phyloP scores from a whole-genome alignment of 2,329 filamentous ascomycete genomes.

The Furcasterigmium furcatum region DNA sequence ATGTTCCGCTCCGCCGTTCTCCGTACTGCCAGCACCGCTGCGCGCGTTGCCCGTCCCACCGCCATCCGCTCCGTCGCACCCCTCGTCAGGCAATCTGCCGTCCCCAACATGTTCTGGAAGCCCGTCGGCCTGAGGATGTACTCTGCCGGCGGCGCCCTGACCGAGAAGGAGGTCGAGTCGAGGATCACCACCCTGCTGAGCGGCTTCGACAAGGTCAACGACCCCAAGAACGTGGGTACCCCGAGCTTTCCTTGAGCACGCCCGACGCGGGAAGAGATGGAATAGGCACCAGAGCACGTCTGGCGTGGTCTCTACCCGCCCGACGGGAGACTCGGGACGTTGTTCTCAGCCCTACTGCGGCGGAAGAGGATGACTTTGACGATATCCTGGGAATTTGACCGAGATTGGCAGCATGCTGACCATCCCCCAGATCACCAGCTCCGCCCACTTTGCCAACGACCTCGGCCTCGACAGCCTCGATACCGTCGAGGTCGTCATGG shows the following conservation, averaged over 20 bases:
- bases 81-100: conserved; percentile 45
- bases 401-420: conserved; percentile 4
- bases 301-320: too few relatives aligned
- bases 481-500: conserved; percentile 99
- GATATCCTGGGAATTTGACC: conserved; percentile 1
- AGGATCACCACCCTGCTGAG: conserved; percentile 89
- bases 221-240: conserved; percentile 56
- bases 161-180: conserved; percentile 82
- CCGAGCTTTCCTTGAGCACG: background rate
- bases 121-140: conserved; percentile 78
- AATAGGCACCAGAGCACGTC: too few relatives aligned
- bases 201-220: conserved; percentile 94
- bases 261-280: too few relatives aligned
- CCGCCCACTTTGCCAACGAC: conserved; percentile 93
- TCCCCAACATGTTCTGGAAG: conserved; percentile 56
- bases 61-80: conserved; percentile 54
- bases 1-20: conserved; percentile 92
- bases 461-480: conserved; percentile 96
- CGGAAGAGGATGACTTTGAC: too few relatives aligned
- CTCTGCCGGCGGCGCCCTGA: conserved; percentile 74
- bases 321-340: too few relatives aligned
- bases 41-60: conserved; percentile 45
- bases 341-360: too few relatives aligned
- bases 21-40: conserved; percentile 65
- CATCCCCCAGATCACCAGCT: conserved; percentile 67